These are phyloP conservation scores for Ceratobasidium sp. DNA, from an alignment of 1,284 basidiomycete genomes.

Conservation along the genomic window DNA sequence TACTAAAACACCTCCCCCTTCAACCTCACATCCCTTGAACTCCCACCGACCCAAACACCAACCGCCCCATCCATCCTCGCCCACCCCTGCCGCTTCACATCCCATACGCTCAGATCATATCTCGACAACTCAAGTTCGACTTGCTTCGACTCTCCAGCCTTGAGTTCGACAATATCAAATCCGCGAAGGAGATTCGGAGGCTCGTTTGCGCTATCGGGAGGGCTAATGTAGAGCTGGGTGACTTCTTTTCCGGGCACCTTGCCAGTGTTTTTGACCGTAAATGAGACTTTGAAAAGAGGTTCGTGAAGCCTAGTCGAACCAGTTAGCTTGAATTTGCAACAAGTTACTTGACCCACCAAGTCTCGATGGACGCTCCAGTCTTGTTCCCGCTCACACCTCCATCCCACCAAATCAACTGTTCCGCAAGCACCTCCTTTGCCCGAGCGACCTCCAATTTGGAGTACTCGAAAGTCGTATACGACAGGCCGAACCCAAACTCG, in stretches of 20 bases:
- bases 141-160: conserved; percentile 59
- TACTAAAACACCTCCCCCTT: conserved; percentile 45
- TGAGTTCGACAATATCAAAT: conserved; percentile 63
- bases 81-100: conserved; percentile 50
- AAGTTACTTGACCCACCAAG: conserved; percentile 23
- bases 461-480: conserved; percentile 67
- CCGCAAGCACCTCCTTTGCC: conserved; percentile 10
- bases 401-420: conserved; percentile 48
- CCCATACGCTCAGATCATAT: conserved; percentile 50
- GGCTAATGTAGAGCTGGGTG: conserved; percentile 49
- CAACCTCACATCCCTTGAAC: conserved; percentile 47
- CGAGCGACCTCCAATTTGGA: conserved; percentile 54
- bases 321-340: background rate
- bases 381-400: conserved; percentile 44
- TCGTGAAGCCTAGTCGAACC: conserved; percentile 43
- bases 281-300: conserved; percentile 48
- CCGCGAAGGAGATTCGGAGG: conserved; percentile 54
- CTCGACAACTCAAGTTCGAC: conserved; percentile 57
- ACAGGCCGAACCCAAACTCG: conserved; percentile 65
- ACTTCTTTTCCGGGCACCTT: conserved; percentile 46
- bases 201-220: conserved; percentile 38
- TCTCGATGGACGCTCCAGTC: conserved; percentile 38
- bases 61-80: conserved; percentile 44
- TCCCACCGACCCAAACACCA: conserved; percentile 48
- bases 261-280: conserved; percentile 51